Conservation (phyloP, 2,329 filamentous ascomycete genomes). For the Lojkania enalia region DNA sequence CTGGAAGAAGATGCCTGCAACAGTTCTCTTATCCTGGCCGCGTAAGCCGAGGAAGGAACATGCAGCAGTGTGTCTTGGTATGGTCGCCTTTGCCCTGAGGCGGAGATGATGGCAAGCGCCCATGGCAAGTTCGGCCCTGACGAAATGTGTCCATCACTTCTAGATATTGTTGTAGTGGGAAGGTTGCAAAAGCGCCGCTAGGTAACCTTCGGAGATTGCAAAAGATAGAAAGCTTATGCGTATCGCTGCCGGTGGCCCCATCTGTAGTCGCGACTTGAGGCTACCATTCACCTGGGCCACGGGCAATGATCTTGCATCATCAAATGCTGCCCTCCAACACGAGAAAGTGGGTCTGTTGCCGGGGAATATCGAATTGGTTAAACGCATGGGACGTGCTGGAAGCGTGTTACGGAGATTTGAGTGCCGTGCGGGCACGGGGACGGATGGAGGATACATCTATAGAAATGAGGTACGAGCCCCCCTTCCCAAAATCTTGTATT, state of each 20-base stretch:
- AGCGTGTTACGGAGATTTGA: slow-evolving; percentile 17
- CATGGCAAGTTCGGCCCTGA: slow-evolving; percentile 1
- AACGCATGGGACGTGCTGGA: slow-evolving; percentile 17
- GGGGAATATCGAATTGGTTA: slow-evolving; percentile 19
- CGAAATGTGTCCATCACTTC: slow-evolving; percentile 1
- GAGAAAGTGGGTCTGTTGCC: slow-evolving; percentile 8
- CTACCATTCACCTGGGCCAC: slow-evolving; percentile 10
- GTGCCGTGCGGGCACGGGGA: slow-evolving; percentile 20
- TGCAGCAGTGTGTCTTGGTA: slow-evolving; percentile 26
- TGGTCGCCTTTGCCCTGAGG: not conserved
- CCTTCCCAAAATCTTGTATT: too few species aligned
- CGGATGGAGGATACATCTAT: slow-evolving; percentile 21
- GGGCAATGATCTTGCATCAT: slow-evolving; percentile 1
- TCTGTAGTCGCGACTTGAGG: slow-evolving; percentile 1
- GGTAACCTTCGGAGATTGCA: not conserved
- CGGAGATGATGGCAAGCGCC: not conserved
- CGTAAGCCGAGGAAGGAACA: slow-evolving; percentile 32
- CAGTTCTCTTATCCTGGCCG: slow-evolving; percentile 18
- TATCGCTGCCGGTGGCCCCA: slow-evolving; percentile 2
- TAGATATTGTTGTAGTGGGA: not conserved
- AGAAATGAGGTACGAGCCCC: slow-evolving; percentile 19
- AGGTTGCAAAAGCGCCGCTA: not conserved
- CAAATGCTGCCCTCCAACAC: slow-evolving; percentile 1
- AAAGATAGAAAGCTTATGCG: not conserved
- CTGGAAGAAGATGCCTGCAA: slow-evolving; percentile 3